Evolutionary conservation across 768 basidiomycete genomes (phyloP), one percentile per base, ranked within the genome.

Genomic region (Leucocoprinus leucothites): DNA sequence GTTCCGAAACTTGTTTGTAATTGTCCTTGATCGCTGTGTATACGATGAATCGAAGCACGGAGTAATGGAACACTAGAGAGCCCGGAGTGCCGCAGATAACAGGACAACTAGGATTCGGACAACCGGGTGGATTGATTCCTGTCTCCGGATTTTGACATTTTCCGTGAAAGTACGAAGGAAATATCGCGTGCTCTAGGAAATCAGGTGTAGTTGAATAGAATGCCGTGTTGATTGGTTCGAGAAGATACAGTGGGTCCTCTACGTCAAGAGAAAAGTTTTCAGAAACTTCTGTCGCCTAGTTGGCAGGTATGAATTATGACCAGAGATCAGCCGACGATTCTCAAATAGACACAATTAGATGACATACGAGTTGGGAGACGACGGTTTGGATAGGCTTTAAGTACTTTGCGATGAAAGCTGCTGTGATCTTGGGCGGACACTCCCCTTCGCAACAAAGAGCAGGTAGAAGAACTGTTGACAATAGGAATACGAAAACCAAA

Each of bases 1-100:
- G 40, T 3, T 47, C 24, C 40, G 18, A 22, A 48, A 79, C 56
- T 3, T 65, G 61, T 36, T 65, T 53, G 26, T 84, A 61, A 35
- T 74, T 55, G 18, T 61, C 53, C 31, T 55, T 61, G 19, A 77
- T 78, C 46, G 74, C 56, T 48, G 80, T 70, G 67, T 72, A 84
- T 11, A 75, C 81, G 65, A 85, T 80, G 47, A 61, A 67, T 31
- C 69, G 63, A 18, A 90, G 72, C 25, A 61, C 73, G 7, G 71
- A 48, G 68, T 76, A 90, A 70, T 82, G 87, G 69, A 89, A 87
- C 9, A 86, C 79, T 60, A 91, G 68, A 2, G 88, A 90, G 9
- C 89, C 88, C n/a, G 89, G 87, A 4, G 89, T 91, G 63, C 89
- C 88, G 59, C 89, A 91, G 28, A 89, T 80, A 53, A 89, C 79